These are phyloP conservation scores for Fomitopsis palustris DNA, from an alignment of 1,284 basidiomycete genomes.

Conservation along the genomic window DNA sequence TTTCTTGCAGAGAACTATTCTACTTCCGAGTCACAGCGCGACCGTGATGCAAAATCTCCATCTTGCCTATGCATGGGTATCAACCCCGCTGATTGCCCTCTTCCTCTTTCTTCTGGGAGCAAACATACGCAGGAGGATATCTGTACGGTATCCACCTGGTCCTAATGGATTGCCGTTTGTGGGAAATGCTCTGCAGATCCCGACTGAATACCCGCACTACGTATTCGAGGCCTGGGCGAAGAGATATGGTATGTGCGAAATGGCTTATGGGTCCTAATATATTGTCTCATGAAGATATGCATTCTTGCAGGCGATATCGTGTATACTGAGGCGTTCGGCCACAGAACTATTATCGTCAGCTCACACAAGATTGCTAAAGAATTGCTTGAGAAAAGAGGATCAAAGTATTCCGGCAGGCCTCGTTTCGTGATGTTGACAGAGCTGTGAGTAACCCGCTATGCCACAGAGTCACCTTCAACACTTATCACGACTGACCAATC, in stretches of 20 bases:
- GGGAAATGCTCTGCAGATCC: neutral
- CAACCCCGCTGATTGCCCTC: neutral
- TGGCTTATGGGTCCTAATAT: neutral
- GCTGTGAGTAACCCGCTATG: neutral
- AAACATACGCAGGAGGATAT: neutral
- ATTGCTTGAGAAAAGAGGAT: neutral
- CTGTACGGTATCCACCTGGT: neutral
- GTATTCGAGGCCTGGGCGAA: neutral
- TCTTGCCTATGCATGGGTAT: no score
- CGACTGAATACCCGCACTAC: neutral
- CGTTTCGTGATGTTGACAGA: neutral
- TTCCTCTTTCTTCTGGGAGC: neutral
- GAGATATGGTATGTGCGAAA: neutral
- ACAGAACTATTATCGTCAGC: neutral
- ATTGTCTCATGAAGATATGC: neutral
- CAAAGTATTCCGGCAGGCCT: constrained; percentile 14
- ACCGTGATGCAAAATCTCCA: no score
- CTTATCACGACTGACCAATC: neutral
- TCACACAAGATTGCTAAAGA: neutral
- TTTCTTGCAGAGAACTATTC: no score
- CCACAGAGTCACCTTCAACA: neutral
- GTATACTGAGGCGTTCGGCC: neutral
- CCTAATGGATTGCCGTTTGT: neutral
- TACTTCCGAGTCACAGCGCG: no score
- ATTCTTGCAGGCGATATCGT: neutral